Conservation (phyloP, 768 basidiomycete species). For the Calocybe indica region DNA sequence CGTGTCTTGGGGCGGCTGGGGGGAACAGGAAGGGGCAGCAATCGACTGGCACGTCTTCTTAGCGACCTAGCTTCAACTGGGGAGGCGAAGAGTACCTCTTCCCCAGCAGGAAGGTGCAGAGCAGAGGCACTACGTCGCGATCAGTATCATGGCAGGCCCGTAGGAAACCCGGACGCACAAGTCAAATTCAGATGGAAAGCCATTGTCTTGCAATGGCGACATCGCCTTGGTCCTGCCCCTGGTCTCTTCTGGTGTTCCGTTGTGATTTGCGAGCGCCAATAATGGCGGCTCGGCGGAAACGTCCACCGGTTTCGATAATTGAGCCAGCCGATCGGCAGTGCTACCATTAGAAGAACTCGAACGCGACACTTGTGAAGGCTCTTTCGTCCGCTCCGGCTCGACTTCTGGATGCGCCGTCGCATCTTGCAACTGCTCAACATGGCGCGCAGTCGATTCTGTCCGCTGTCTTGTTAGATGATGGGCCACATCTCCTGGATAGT, state of each 20-base stretch:
- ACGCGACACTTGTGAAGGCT: too few species aligned
- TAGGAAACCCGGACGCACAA: slow-evolving; percentile 30
- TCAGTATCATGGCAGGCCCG: background rate
- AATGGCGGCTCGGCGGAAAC: too few species aligned
- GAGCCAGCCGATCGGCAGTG: too few species aligned
- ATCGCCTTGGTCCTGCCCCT: slow-evolving; percentile 48
- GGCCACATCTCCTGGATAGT: too few species aligned
- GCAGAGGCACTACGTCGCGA: slow-evolving; percentile 21
- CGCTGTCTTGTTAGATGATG: too few species aligned
- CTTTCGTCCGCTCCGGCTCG: too few species aligned
- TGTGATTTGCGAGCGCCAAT: background rate
- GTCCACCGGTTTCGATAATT: too few species aligned
- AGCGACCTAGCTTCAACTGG: slow-evolving; percentile 48
- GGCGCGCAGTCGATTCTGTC: too few species aligned
- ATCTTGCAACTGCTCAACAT: too few species aligned
- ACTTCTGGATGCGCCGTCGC: too few species aligned
- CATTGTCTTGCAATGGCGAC: slow-evolving; percentile 51
- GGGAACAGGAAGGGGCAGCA: slow-evolving; percentile 44
- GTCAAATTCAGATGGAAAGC: slow-evolving; percentile 27
- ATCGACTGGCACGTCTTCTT: slow-evolving; percentile 50
- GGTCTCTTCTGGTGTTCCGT: slow-evolving; percentile 18
- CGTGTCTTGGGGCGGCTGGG: slow-evolving; percentile 46
- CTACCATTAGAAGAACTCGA: too few species aligned
- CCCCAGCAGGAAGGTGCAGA: slow-evolving; percentile 34
- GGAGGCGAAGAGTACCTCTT: slow-evolving; percentile 44